Percentiles rank a stretch among this genome's conserved stretches.
phyloP scores from a whole-genome alignment of 2,329 filamentous ascomycete genomes.

The Didymellaceae sp. region DNA sequence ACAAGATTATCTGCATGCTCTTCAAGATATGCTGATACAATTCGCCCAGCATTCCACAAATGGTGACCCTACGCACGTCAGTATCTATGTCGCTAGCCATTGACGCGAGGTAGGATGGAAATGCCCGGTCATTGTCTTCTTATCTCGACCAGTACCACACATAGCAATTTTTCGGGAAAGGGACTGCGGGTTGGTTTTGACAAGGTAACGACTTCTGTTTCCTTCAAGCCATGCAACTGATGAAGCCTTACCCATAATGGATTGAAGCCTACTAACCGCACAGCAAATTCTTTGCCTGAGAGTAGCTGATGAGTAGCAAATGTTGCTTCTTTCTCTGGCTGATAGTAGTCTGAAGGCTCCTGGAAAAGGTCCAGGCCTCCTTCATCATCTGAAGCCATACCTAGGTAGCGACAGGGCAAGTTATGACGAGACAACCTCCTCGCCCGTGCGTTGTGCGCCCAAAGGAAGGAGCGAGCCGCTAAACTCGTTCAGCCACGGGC shows the following conservation, averaged over 20 bases:
- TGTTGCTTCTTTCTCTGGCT: conserved; percentile 77
- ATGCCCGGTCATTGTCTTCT: not conserved
- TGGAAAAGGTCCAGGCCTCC: conserved; percentile 68
- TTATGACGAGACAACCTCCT: conserved; percentile 22
- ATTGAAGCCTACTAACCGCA: conserved; percentile 85
- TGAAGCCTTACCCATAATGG: conserved; percentile 73
- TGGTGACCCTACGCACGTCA: conserved; percentile 68
- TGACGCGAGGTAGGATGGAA: not conserved
- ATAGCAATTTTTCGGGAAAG: conserved; percentile 3
- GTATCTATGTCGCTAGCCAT: conserved; percentile 14
- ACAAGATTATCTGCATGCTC: conserved; percentile 66
- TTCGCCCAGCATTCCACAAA: conserved; percentile 88
- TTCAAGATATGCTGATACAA: conserved; percentile 80
- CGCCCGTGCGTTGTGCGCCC: conserved; percentile 21
- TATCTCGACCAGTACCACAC: not conserved
- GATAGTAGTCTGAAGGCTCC: conserved; percentile 81
- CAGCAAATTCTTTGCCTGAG: conserved; percentile 68
- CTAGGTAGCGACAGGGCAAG: conserved; percentile 16
- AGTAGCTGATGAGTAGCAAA: conserved; percentile 73
- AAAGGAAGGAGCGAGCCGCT: conserved; percentile 18
- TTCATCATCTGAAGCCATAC: conserved; percentile 41
- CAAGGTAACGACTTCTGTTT: conserved; percentile 2
- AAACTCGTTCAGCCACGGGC: conserved; percentile 1
- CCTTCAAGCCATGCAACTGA: not conserved
- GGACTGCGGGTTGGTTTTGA: not conserved